phyloP scores from a whole-genome alignment of 202 grass and related monocot genomes.

The Zoysia matrella region DNA sequence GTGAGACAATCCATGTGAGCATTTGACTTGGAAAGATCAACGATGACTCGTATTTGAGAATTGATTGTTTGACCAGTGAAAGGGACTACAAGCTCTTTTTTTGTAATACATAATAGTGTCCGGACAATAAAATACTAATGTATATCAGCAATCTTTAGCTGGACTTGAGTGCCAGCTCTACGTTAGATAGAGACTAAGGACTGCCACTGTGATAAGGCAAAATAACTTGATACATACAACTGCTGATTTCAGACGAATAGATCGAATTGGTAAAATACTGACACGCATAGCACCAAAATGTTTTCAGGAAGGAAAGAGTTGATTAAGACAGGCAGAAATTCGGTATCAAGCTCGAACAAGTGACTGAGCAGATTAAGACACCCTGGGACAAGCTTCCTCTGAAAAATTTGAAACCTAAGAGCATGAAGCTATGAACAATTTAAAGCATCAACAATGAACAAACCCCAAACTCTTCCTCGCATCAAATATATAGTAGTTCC shows the following conservation, averaged over 20 bases:
- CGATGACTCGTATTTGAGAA: neutral
- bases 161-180: neutral
- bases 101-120: neutral
- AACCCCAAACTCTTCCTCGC: neutral
- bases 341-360: neutral
- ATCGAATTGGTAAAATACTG: neutral
- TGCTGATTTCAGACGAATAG: neutral
- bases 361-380: neutral
- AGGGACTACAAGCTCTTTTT: neutral
- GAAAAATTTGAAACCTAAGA: neutral
- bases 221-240: neutral
- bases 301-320: neutral
- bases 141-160: neutral
- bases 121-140: neutral
- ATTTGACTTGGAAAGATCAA: neutral
- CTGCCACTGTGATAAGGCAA: neutral
- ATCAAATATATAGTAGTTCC: neutral
- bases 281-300: neutral
- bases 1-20: neutral
- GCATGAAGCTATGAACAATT: conserved; percentile 2
- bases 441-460: neutral
- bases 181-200: neutral
- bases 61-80: neutral
- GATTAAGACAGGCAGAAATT: no score
- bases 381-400: neutral